phyloP scores from a whole-genome alignment of 2,329 filamentous ascomycete genomes.

The Chaetothyriales sp. region DNA sequence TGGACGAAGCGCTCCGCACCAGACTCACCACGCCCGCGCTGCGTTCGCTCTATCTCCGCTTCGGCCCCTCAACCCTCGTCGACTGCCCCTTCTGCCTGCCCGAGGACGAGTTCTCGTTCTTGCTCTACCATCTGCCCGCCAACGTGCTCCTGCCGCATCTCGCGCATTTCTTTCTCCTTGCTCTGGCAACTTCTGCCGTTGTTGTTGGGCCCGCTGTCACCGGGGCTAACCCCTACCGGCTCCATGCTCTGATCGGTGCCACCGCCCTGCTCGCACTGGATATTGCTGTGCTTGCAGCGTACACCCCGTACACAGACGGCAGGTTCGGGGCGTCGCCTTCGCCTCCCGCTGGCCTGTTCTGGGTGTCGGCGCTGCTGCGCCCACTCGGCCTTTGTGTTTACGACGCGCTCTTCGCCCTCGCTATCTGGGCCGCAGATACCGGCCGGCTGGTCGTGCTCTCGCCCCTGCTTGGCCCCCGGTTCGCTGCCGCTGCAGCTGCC shows the following conservation, averaged over 20 bases:
- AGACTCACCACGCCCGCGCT: conserved; percentile 41
- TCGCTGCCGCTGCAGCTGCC: conserved; percentile 33
- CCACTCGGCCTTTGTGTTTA: conserved; percentile 48
- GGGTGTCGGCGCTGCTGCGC: conserved; percentile 50
- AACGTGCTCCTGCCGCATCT: conserved; percentile 63
- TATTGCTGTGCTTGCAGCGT: conserved; percentile 47
- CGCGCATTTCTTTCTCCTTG: conserved; percentile 56
- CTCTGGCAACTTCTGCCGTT: conserved; percentile 54
- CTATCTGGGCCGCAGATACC: conserved; percentile 64
- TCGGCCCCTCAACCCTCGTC: conserved; percentile 57
- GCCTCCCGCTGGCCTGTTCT: conserved; percentile 41
- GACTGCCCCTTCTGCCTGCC: conserved; percentile 68
- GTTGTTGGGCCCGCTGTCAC: conserved; percentile 28
- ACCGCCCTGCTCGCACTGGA: conserved; percentile 48
- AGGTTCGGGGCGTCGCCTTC: conserved; percentile 19
- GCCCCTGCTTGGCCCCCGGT: not conserved
- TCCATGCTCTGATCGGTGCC: conserved; percentile 50
- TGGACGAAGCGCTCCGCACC: conserved; percentile 50
- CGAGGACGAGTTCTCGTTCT: conserved; percentile 55
- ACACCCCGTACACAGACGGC: conserved; percentile 34
- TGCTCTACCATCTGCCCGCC: conserved; percentile 62
- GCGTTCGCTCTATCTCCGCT: conserved; percentile 64
- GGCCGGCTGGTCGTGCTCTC: conserved; percentile 56
- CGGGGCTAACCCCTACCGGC: conserved; percentile 37
- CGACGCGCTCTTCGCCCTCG: conserved; percentile 46